Percentiles rank a stretch among this genome's conserved stretches.
These are phyloP conservation scores for Ophiostoma tasmaniense DNA, from an alignment of 2,329 filamentous ascomycete genomes.

Conservation along the genomic window DNA sequence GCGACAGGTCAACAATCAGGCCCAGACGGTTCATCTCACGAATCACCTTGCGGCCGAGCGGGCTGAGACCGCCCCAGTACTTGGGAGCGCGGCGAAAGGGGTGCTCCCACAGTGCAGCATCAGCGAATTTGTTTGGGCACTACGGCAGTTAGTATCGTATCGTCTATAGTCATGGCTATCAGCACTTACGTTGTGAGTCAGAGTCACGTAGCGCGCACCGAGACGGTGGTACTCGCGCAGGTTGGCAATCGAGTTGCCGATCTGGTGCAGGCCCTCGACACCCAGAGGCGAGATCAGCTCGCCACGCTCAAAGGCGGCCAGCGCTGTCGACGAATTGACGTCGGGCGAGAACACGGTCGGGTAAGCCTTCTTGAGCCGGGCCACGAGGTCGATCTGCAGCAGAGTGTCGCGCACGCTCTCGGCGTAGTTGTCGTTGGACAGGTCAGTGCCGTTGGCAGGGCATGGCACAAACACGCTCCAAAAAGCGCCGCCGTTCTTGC, in stretches of 20 bases:
- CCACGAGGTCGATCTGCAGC: constrained; percentile 66
- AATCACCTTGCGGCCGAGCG: constrained; percentile 59
- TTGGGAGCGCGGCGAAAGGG: constrained; percentile 45
- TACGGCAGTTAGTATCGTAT: not conserved
- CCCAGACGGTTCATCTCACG: constrained; percentile 90
- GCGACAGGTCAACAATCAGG: constrained; percentile 86
- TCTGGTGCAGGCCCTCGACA: constrained; percentile 86
- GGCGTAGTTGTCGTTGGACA: constrained; percentile 63
- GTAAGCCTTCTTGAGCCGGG: constrained; percentile 54
- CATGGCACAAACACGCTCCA: constrained; percentile 84
- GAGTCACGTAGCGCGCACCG: constrained; percentile 77
- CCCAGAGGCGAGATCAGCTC: constrained; percentile 70
- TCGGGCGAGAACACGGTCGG: constrained; percentile 60
- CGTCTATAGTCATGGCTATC: not conserved
- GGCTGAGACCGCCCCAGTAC: constrained; percentile 64
- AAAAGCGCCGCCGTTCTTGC: constrained; percentile 75
- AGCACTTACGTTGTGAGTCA: constrained; percentile 63
- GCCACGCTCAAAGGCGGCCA: constrained; percentile 48
- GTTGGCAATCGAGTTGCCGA: constrained; percentile 72
- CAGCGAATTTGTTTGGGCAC: constrained; percentile 83
- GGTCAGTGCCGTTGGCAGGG: constrained; percentile 62
- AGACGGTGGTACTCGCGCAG: constrained; percentile 67
- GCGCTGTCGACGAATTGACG: constrained; percentile 51
- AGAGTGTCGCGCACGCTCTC: constrained; percentile 48
- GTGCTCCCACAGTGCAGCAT: constrained; percentile 62